Base-by-base conservation (phyloP, 305 asterid genomes). In the Fraxinus albicans region DNA sequence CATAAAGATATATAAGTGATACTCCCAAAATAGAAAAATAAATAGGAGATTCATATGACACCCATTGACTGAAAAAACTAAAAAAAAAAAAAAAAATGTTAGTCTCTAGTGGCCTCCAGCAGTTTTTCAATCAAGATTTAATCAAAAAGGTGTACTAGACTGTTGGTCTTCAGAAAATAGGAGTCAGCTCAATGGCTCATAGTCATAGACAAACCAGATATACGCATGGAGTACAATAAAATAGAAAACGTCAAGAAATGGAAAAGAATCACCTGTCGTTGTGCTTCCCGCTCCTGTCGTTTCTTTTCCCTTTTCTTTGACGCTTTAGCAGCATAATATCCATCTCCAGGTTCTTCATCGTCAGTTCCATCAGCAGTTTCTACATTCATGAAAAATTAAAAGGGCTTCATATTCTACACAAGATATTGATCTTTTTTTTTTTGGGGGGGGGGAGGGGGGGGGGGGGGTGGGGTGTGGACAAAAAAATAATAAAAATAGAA, bases 241-340 rank as follows among this genome's bases (percentile, higher is more conserved):
- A 40, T 6, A 27, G 34, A 83, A 82, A 73, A 50, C 40, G 31
- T 33, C 13, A 38, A 78, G 53, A 73, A 72, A 58, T 33, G 75
- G 19, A 69, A 25, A 29, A 31, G 40, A n/a, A 21, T 74, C 81
- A 93, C 99, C 93, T 93, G 98, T 70, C 98, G 91, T 78, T 94
- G 98, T 63, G 97, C 97, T 80, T 93, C 99, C 74, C 97, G 91
- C 89, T 96, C 99, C 84, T 93, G 98, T 27, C 94, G 88, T 89
- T 87, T 96, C 94, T 89, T 96, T 86, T 93, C 98, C 91, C 84
- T 94, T 84, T 92, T 96, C 90, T 82, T 94, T 33, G 92, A 90
- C 42, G 86, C 92, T 88, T 85, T 93, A 73, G 94, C 91, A 84
- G 90, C 72, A 79, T 88, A 84, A 65, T 88, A 40, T 73, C 93